phyloP scores from a whole-genome alignment of 768 basidiomycete species.

The Phlebiopsis flavidoalba region DNA sequence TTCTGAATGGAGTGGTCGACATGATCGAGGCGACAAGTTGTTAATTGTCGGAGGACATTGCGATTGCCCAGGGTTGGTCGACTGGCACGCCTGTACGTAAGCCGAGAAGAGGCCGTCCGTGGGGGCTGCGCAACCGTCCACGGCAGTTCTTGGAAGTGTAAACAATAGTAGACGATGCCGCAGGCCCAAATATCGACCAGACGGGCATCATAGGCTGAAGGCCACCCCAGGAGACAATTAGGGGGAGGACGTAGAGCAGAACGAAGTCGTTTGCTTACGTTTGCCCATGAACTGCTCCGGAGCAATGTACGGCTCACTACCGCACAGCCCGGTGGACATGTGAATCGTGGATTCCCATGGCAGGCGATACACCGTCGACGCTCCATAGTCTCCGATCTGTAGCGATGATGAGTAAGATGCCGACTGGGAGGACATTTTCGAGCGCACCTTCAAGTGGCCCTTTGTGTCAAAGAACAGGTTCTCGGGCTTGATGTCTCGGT shows the following conservation, averaged over 20 bases:
- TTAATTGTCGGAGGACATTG: constrained; percentile 65
- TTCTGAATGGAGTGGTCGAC: constrained; percentile 76
- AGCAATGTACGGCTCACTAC: constrained; percentile 97
- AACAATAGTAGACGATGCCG: constrained; percentile 96
- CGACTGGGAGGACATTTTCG: background rate
- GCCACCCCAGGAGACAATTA: constrained; percentile 26
- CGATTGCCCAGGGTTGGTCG: constrained; percentile 38
- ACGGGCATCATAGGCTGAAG: constrained; percentile 90
- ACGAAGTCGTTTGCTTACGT: constrained; percentile 61
- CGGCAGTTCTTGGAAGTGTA: constrained; percentile 96
- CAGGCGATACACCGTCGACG: constrained; percentile 96
- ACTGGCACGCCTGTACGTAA: constrained; percentile 59
- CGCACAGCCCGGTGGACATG: constrained; percentile 94
- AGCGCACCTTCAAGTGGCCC: constrained; percentile 85
- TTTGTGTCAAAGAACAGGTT: constrained; percentile 92
- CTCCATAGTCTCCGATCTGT: constrained; percentile 97
- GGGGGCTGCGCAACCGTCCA: constrained; percentile 89
- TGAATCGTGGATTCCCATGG: constrained; percentile 98
- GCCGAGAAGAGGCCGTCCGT: constrained; percentile 76
- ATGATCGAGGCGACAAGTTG: constrained; percentile 83
- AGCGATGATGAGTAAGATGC: background rate
- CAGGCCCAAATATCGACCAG: constrained; percentile 98
- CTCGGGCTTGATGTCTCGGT: constrained; percentile 97
- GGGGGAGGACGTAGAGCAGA: constrained; percentile 30
- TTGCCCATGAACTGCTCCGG: constrained; percentile 96